Conservation (phyloP, 257 asterid genomes). For the Ocimum tenuiflorum region DNA sequence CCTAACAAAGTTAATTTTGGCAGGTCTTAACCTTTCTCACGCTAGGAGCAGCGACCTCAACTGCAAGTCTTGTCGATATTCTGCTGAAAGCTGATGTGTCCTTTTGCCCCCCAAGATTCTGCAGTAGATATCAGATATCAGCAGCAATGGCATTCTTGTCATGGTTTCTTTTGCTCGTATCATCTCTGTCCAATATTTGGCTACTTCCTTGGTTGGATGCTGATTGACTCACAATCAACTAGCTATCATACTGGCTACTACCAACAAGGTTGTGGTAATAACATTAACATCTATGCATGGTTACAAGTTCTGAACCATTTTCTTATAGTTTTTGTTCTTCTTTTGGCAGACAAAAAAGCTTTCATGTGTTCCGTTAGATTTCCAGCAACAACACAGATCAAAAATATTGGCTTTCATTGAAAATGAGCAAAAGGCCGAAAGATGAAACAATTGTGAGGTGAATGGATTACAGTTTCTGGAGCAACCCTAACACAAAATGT, state of each 20-base stretch:
- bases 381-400: background rate
- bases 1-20: slow-evolving; percentile 18
- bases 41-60: slow-evolving; percentile 67
- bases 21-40: slow-evolving; percentile 58
- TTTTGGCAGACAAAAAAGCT: background rate
- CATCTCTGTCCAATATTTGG: slow-evolving; percentile 65
- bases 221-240: slow-evolving; percentile 8
- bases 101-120: slow-evolving; percentile 46
- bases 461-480: background rate
- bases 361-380: background rate
- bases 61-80: slow-evolving; percentile 51
- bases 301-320: background rate
- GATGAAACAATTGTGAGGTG: background rate
- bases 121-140: slow-evolving; percentile 52
- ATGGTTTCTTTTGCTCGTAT: slow-evolving; percentile 45
- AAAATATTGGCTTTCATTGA: background rate
- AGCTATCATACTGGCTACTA: background rate
- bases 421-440: background rate
- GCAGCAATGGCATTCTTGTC: slow-evolving; percentile 55
- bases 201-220: slow-evolving; percentile 42
- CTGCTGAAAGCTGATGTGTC: slow-evolving; percentile 49
- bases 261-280: background rate
- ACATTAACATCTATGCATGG: background rate
- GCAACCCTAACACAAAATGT: background rate
- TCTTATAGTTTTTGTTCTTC: background rate